Base-by-base conservation (phyloP, 441 rosid genomes). In the Jatropha multifida region DNA sequence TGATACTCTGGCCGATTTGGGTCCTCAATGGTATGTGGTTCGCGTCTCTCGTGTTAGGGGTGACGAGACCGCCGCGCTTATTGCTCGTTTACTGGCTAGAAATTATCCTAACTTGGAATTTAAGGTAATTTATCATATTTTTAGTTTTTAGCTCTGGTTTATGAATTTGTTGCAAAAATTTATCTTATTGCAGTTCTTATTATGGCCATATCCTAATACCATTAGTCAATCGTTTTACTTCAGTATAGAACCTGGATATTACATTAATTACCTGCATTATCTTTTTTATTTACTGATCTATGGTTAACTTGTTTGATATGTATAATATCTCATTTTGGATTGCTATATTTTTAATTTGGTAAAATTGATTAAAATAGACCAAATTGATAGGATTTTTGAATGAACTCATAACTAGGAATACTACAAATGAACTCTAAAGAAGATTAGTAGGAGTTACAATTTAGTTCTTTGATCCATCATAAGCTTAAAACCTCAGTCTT, bases 1-100 rank as follows among this genome's bases (percentile, higher is more conserved):
- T 32, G 94, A 94, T 40, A 87, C 76, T 69, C 83, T 94, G 62
- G 90, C 97, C 66, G 74, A 67, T 7, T 61, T 82, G 48, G 98
- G 97, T 72, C 91, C 94, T 14, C 92, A 85, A 49, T 91, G 98
- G 97, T 91, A 92, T 94, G 83, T 81, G 23, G 84, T 94, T 44
- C 85, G 90, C 72, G 93, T 86, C 61, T 75, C 90, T 72, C 85
- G 95, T 62, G 59, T 84, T 42, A 77, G 90, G 38, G 89, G 87
- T 62, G 85, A 88, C 6, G 89, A 86, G 76, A 91, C 89, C 69
- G 88, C 97, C 17, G 88, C 85, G 56, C 26, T 86, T 14, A 77
- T 90, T 55, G 97, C 93, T 77, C 87, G 90, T 15, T 75, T 75
- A 73, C 83, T 92, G 0, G 86, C 85, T 70, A 82, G 86, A 73